phyloP scores from a whole-genome alignment of 352 stramenopile species.

The Aphanomyces astaci region DNA sequence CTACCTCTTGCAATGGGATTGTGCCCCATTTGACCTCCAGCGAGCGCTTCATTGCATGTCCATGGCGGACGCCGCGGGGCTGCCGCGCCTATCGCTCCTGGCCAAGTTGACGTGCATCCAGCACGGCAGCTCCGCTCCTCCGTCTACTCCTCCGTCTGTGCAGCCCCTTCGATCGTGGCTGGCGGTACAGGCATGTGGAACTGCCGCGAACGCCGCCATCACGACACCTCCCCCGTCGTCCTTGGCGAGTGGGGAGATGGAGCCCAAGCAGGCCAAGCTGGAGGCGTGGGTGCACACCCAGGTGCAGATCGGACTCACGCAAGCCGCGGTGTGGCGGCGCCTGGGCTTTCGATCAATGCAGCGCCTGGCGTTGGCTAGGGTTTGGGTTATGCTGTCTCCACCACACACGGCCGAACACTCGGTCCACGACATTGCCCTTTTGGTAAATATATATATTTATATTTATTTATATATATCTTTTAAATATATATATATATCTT shows the following conservation, averaged over 20 bases:
- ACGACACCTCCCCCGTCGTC: no score
- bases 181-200: neutral
- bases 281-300: neutral
- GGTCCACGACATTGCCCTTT: neutral
- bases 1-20: conserved; percentile 11
- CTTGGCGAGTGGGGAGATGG: no score
- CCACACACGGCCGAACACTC: no score
- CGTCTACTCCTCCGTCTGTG: neutral
- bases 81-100: neutral
- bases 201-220: no score
- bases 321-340: neutral
- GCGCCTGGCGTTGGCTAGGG: neutral
- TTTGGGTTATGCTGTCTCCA: no score
- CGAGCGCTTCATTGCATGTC: neutral
- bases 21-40: neutral
- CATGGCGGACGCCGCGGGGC: neutral
- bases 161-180: neutral
- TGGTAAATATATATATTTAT: no score
- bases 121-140: neutral
- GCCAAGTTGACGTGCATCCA: neutral
- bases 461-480: no score
- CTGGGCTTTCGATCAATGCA: neutral
- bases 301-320: neutral
- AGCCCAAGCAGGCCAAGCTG: neutral
- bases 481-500: no score